These are phyloP conservation scores for Zygoascus bituminiphila DNA, from an alignment of 805 yeast species.

Conservation along the genomic window DNA sequence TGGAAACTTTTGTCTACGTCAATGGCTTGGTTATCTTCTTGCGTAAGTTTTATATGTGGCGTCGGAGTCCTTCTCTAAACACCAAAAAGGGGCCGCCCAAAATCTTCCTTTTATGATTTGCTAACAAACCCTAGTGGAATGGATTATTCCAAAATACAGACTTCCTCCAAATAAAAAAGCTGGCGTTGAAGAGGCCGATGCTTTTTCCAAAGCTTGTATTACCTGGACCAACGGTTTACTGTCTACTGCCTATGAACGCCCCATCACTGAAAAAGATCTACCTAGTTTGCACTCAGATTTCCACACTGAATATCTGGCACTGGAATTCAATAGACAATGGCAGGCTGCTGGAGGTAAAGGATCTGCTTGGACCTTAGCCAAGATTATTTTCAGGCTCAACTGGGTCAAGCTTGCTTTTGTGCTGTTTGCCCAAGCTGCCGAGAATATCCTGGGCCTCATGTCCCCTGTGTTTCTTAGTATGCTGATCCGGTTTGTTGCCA, in stretches of 20 bases:
- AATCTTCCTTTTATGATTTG: neutral
- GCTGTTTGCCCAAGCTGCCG: slow-evolving; percentile 52
- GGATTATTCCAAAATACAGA: slow-evolving; percentile 6
- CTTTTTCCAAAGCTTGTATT: slow-evolving; percentile 8
- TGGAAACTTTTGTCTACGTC: neutral
- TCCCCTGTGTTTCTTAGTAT: slow-evolving; percentile 67
- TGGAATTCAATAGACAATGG: slow-evolving; percentile 48
- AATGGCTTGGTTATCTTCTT: slow-evolving; percentile 3
- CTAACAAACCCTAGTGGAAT: slow-evolving; percentile 4
- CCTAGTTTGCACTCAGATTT: slow-evolving; percentile 63
- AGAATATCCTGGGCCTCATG: slow-evolving; percentile 63
- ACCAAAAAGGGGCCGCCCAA: too few species aligned
- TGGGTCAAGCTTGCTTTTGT: slow-evolving; percentile 55
- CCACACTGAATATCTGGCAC: slow-evolving; percentile 40
- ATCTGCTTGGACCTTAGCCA: slow-evolving; percentile 38
- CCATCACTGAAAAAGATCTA: slow-evolving; percentile 41
- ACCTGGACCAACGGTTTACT: slow-evolving; percentile 10
- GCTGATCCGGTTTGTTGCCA: slow-evolving; percentile 48
- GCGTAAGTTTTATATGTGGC: slow-evolving; percentile 3
- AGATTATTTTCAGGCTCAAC: slow-evolving; percentile 53
- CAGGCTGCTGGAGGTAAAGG: slow-evolving; percentile 34
- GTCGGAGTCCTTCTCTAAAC: too few species aligned
- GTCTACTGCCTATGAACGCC: slow-evolving; percentile 1
- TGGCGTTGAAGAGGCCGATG: slow-evolving; percentile 10
- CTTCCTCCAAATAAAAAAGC: neutral